phyloP scores from a whole-genome alignment of 176 grass and related monocot genomes.

The Metroxylon sagu region DNA sequence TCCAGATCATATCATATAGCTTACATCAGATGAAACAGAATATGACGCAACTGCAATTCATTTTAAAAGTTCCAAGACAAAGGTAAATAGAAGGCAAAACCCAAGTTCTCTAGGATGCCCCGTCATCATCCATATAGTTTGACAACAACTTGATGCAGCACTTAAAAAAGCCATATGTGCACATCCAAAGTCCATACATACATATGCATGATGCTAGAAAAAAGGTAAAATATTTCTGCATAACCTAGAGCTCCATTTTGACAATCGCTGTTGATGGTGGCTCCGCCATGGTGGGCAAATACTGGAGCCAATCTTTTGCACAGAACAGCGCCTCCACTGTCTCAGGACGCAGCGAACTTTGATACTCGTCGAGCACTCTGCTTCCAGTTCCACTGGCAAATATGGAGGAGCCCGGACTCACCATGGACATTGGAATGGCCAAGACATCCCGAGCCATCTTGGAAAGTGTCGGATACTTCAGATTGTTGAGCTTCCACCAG shows the following conservation, averaged over 20 bases:
- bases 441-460: conserved; percentile 77
- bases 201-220: no score
- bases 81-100: no score
- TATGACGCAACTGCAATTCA: no score
- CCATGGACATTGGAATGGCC: conserved; percentile 74
- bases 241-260: conserved; percentile 42
- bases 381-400: conserved; percentile 55
- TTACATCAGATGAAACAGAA: no score
- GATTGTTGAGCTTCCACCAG: conserved; percentile 81
- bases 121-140: no score
- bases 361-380: conserved; percentile 69
- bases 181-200: no score
- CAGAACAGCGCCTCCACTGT: conserved; percentile 67
- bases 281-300: conserved; percentile 20
- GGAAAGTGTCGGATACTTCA: conserved; percentile 62
- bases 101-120: no score
- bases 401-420: conserved; percentile 39
- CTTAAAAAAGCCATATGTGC: no score
- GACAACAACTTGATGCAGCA: no score
- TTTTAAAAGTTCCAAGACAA: no score
- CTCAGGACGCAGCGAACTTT: conserved; percentile 62
- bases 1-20: no score
- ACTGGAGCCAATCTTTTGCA: conserved; percentile 69
- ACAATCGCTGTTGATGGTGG: conserved; percentile 16
- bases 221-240: no score